A percentile compares a stretch with the other conserved stretches of the same genome.
Conservation (phyloP, 495 filamentous ascomycete species). For the Niebla homalea region DNA sequence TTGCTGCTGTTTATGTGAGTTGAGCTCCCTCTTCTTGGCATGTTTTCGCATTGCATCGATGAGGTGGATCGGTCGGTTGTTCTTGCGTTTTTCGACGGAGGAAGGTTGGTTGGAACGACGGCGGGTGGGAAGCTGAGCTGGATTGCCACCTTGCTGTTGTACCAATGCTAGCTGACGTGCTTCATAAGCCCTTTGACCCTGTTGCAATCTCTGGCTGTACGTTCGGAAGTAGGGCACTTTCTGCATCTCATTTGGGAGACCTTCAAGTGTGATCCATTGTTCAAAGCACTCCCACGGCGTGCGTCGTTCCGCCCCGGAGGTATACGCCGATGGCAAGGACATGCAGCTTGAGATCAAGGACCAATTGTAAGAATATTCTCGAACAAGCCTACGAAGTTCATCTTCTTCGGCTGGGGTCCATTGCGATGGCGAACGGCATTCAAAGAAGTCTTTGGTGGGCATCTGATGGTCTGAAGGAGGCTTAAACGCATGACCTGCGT, state of each 20-base stretch:
- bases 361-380: constrained; percentile 96
- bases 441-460: constrained; percentile 81
- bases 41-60: constrained; percentile 92
- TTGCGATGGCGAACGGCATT: constrained; percentile 69
- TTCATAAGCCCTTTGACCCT: constrained; percentile 53
- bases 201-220: constrained; percentile 68
- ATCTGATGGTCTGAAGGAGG: constrained; percentile 83
- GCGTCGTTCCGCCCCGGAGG: constrained; percentile 72
- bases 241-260: constrained; percentile 76
- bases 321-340: constrained; percentile 56
- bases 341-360: constrained; percentile 75
- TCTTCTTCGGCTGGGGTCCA: constrained; percentile 88
- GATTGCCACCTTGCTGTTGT: constrained; percentile 41
- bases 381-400: constrained; percentile 67
- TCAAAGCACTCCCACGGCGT: constrained; percentile 99
- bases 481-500: constrained; percentile 83
- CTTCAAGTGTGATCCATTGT: constrained; percentile 82
- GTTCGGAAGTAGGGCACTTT: constrained; percentile 86
- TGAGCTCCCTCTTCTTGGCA: constrained; percentile 83
- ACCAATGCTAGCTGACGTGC: constrained; percentile 48
- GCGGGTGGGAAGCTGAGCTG: constrained; percentile 43
- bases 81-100: constrained; percentile 72
- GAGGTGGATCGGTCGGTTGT: constrained; percentile 70
- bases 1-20: constrained; percentile 75
- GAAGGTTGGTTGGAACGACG: constrained; percentile 58